phyloP scores from a whole-genome alignment of 768 basidiomycete genomes.

The Boletus subcaerulescens region DNA sequence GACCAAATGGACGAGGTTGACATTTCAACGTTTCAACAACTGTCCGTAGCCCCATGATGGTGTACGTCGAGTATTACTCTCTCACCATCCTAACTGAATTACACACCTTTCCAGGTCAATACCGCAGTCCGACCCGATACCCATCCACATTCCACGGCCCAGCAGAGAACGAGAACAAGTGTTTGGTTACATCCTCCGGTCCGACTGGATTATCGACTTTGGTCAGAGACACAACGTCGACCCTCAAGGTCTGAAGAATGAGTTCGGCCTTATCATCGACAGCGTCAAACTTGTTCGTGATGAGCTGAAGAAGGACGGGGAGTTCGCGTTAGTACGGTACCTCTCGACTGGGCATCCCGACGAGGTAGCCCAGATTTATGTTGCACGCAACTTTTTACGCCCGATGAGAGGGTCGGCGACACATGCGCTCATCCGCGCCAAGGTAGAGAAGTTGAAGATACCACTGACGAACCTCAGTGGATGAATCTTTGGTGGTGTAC shows the following conservation, averaged over 20 bases:
- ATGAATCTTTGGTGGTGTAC: background rate
- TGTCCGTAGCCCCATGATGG: too few species aligned
- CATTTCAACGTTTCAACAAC: too few species aligned
- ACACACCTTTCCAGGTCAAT: background rate
- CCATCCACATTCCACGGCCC: background rate
- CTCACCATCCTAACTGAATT: background rate
- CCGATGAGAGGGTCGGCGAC: background rate
- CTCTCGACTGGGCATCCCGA: rapidly evolving
- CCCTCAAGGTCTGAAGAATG: background rate
- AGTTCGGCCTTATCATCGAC: background rate
- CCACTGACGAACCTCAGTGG: background rate
- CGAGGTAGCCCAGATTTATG: background rate
- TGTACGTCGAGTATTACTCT: background rate
- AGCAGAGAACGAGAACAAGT: background rate
- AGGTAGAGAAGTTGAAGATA: background rate
- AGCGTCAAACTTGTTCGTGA: background rate
- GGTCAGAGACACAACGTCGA: background rate
- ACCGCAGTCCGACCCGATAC: background rate
- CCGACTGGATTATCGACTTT: background rate
- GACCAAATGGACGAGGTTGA: too few species aligned
- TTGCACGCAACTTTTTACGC: background rate
- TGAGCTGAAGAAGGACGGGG: background rate
- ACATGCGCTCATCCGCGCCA: background rate
- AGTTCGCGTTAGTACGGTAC: background rate
- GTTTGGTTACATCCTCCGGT: background rate